phyloP scores from a whole-genome alignment of 2,329 filamentous ascomycete genomes.

The Ophiostoma sp. region DNA sequence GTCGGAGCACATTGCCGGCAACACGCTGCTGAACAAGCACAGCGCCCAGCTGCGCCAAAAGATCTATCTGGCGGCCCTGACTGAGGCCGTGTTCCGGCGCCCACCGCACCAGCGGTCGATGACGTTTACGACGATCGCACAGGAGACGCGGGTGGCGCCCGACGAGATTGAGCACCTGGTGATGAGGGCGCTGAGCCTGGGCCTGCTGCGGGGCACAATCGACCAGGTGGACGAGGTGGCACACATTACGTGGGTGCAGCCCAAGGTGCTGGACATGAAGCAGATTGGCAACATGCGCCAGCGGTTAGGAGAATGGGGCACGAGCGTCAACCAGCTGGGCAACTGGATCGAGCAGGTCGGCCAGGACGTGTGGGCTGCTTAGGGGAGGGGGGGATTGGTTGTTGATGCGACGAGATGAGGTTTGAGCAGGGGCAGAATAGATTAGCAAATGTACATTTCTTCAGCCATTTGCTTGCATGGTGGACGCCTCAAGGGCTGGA shows the following conservation, averaged over 20 bases:
- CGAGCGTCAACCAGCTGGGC: slow-evolving; percentile 88
- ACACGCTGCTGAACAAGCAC: slow-evolving; percentile 73
- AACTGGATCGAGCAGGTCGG: slow-evolving; percentile 95
- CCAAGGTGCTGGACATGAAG: slow-evolving; percentile 91
- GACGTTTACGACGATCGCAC: slow-evolving; percentile 80
- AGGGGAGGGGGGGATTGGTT: not conserved
- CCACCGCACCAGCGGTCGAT: slow-evolving; percentile 93
- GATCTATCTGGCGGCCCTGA: slow-evolving; percentile 93
- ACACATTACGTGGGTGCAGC: slow-evolving; percentile 97
- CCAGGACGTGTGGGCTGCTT: slow-evolving; percentile 93
- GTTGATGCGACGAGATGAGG: not conserved
- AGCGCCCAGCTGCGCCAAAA: slow-evolving; percentile 87
- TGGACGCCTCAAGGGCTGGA: not conserved
- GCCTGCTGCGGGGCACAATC: slow-evolving; percentile 83
- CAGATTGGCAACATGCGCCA: slow-evolving; percentile 91
- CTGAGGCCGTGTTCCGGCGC: slow-evolving; percentile 91
- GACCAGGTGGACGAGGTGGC: slow-evolving; percentile 94
- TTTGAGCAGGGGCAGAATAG: not conserved
- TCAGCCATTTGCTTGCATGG: slow-evolving; percentile 5
- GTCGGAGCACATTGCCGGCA: slow-evolving; percentile 72
- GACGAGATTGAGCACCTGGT: slow-evolving; percentile 96
- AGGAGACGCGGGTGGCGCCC: slow-evolving; percentile 85
- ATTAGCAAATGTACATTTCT: slow-evolving; percentile 9
- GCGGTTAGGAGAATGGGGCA: slow-evolving; percentile 88
- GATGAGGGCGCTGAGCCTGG: slow-evolving; percentile 97